These are phyloP conservation scores for Collariella sp. DNA, from an alignment of 495 filamentous ascomycete genomes.

Conservation along the genomic window DNA sequence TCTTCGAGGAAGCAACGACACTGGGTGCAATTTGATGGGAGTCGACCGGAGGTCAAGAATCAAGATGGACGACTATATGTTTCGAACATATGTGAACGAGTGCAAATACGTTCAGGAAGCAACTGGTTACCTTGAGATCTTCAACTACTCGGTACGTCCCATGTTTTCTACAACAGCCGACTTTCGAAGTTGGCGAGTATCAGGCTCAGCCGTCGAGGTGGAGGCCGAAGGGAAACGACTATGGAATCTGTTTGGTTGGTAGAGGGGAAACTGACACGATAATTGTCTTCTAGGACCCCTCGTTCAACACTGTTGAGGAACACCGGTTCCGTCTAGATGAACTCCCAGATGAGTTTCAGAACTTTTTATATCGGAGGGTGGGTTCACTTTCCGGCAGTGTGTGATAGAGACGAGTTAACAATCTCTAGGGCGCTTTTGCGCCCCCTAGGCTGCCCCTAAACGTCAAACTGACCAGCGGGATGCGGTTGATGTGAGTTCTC, in stretches of 20 bases:
- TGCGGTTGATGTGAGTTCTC: constrained; percentile 43
- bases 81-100: constrained; percentile 33
- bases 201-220: too few relatives aligned
- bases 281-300: constrained; percentile 23
- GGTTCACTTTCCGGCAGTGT: constrained; percentile 10
- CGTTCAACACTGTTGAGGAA: constrained; percentile 39
- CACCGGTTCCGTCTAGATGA: constrained; percentile 34
- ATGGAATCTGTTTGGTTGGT: too few relatives aligned
- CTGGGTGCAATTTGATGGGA: too few relatives aligned
- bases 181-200: too few relatives aligned
- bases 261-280: background rate
- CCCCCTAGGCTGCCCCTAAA: constrained; percentile 33
- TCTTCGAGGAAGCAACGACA: too few relatives aligned
- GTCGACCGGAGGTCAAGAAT: background rate
- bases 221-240: too few relatives aligned
- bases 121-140: constrained; percentile 47
- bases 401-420: background rate
- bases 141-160: constrained; percentile 42
- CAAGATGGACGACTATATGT: constrained; percentile 49
- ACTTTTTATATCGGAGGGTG: constrained; percentile 43
- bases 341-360: constrained; percentile 43
- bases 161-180: background rate
- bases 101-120: constrained; percentile 38
- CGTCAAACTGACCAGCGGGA: constrained; percentile 34
- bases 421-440: constrained; percentile 40